Conservation (phyloP, 768 basidiomycete species). For the Boletus barrowsii region DNA sequence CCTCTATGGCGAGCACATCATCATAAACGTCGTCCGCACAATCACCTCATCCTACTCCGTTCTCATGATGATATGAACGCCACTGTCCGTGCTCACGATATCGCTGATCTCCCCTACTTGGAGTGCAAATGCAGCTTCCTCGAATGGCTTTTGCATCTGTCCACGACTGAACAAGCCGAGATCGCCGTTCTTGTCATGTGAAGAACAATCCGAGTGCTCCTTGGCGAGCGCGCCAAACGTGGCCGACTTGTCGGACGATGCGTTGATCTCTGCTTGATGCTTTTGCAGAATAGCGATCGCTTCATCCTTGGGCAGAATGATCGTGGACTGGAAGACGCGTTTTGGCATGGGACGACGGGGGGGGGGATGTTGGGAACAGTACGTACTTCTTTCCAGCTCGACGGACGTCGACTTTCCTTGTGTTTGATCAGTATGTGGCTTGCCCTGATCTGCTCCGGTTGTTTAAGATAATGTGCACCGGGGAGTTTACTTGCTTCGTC, state of each 20-base stretch:
- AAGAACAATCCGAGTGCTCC: slow-evolving; percentile 85
- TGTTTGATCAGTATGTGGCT: slow-evolving; percentile 96
- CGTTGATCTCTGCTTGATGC: slow-evolving; percentile 60
- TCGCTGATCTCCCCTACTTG: slow-evolving; percentile 75
- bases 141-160: slow-evolving; percentile 98
- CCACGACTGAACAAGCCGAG: slow-evolving; percentile 81
- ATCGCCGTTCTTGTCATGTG: slow-evolving; percentile 79
- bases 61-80: slow-evolving; percentile 90
- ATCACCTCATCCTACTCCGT: slow-evolving; percentile 49
- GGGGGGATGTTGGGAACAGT: background rate
- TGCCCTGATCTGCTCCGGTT: slow-evolving; percentile 73
- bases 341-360: background rate
- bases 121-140: slow-evolving; percentile 78
- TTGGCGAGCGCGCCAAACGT: slow-evolving; percentile 78
- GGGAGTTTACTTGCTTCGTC: slow-evolving; percentile 63
- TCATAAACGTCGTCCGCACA: slow-evolving; percentile 18
- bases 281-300: slow-evolving; percentile 75
- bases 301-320: slow-evolving; percentile 85
- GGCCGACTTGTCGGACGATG: slow-evolving; percentile 37
- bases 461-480: slow-evolving; percentile 56
- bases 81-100: slow-evolving; percentile 86
- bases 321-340: slow-evolving; percentile 49
- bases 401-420: slow-evolving; percentile 68
- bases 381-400: slow-evolving; percentile 82
- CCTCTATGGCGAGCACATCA: background rate